phyloP scores from a whole-genome alignment of 23 red algal species.

The Chondrus crispus region DNA sequence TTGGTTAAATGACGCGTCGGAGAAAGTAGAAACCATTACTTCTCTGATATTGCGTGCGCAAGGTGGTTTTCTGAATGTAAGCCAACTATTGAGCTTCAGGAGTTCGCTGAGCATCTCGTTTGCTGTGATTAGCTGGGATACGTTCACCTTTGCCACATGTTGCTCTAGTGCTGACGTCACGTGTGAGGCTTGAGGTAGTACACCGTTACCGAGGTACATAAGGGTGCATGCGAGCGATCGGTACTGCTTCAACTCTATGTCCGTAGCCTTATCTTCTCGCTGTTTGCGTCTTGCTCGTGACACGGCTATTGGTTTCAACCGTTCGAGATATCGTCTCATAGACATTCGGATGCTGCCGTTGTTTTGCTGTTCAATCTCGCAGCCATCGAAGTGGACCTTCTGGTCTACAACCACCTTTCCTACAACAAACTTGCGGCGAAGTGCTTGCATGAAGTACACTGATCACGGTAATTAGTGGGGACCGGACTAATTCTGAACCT shows the following conservation, averaged over 20 bases:
- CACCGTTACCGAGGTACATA: background rate
- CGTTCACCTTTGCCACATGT: background rate
- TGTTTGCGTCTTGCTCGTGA: background rate
- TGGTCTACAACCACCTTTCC: background rate
- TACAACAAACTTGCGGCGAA: too few relatives aligned
- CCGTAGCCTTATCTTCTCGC: background rate
- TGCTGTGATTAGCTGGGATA: background rate
- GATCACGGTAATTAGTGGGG: too few relatives aligned
- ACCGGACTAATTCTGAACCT: too few relatives aligned
- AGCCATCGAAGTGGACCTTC: background rate
- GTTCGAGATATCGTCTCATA: background rate
- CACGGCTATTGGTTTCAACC: background rate
- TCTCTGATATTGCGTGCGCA: background rate
- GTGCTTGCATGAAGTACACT: too few relatives aligned
- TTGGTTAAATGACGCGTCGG: background rate
- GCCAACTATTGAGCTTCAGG: background rate
- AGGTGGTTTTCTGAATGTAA: background rate
- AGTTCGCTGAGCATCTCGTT: slow-evolving; percentile 9
- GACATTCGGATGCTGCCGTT: background rate
- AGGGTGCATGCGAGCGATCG: background rate
- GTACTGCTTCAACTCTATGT: background rate
- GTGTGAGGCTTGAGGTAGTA: slow-evolving; percentile 20
- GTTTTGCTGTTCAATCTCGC: background rate
- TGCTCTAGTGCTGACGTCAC: slow-evolving; percentile 23
- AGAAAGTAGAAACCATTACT: background rate